Base-by-base conservation (phyloP, 1,139 yeast species). In the Geotrichum macrosporum region DNA sequence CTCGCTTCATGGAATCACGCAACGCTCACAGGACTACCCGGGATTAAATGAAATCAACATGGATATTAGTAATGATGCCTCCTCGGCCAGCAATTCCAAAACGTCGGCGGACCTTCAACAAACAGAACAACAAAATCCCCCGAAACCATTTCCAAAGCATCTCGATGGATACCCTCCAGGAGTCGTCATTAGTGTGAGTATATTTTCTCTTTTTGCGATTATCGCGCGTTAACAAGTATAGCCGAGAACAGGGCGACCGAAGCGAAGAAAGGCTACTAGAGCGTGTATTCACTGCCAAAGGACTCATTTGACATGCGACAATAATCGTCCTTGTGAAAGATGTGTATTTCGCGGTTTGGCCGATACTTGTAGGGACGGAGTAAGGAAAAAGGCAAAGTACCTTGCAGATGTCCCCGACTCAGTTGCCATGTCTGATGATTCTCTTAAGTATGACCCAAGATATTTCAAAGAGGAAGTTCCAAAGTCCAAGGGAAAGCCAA, bases 241-340 rank as follows among this genome's bases (percentile, higher is more conserved):
- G 50, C 56, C 52, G 26, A 38, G 50, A 26, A 52, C 53, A 18
- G 56, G 53, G 40, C 48, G 52, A 30, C 61, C 66, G 22, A 63
- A 62, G 42, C 67, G 77, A 41, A 69, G 67, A 55, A 87, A 87
- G 64, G 86, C 92, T 0, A 73, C 81, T 9, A 72, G 94, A 50
- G 96, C 97, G n/a, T 89, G 97, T 58, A 78, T 78, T 44, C 94
- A 87, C 66, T 89, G 97, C 62, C 88, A 88, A 52, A 78, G 77
- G 57, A 85, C 95, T 1, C 97, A 89, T 64, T 79, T 87, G 73
- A 84, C 96, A 0, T 89, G 97, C 64, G 95, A 87, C 57, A 75
- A 80, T 13, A 66, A 66, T 34, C 60, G 97, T 41, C 97, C 97
- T 0, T 89, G 97, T 59, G 73, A 74, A 48, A 66, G 95, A 41